Conservation (phyloP, 2,329 filamentous ascomycete genomes). For the Claviceps monticola region DNA sequence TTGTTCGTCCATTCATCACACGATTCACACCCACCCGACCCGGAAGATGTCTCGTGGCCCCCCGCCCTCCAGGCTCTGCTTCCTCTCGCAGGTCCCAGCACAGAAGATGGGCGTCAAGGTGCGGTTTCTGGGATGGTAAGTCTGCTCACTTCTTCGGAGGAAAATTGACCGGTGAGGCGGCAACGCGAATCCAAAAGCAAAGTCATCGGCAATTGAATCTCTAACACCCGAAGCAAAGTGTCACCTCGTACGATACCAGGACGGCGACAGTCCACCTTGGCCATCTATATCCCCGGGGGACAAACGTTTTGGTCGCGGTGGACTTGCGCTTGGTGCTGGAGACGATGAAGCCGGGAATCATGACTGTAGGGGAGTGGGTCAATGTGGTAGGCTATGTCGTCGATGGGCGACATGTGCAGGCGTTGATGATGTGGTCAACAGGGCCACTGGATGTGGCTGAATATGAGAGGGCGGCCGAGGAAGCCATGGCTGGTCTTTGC, state of each 20-base stretch:
- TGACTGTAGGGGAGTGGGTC: slow-evolving; percentile 69
- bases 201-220: too few relatives aligned
- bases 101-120: slow-evolving; percentile 58
- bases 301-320: slow-evolving; percentile 41
- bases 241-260: slow-evolving; percentile 34
- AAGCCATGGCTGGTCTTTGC: slow-evolving; percentile 7
- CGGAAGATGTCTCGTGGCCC: slow-evolving; percentile 41
- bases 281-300: slow-evolving; percentile 45
- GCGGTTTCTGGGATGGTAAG: slow-evolving; percentile 83
- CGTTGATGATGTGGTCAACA: slow-evolving; percentile 63
- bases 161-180: too few relatives aligned
- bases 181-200: too few relatives aligned
- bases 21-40: not conserved
- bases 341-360: slow-evolving; percentile 45
- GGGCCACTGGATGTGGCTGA: slow-evolving; percentile 55
- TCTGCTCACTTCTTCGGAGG: slow-evolving; percentile 6
- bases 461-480: slow-evolving; percentile 50
- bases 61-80: slow-evolving; percentile 48
- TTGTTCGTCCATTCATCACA: not conserved
- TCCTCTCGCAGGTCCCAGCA: slow-evolving; percentile 46
- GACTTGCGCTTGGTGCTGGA: slow-evolving; percentile 60
- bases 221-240: slow-evolving; percentile 20
- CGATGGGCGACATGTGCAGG: slow-evolving; percentile 44
- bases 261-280: slow-evolving; percentile 52
- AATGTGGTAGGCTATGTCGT: slow-evolving; percentile 74